phyloP scores from a whole-genome alignment of 2,329 filamentous ascomycete genomes.

The Xenosphaeropsis pyriputrescens region DNA sequence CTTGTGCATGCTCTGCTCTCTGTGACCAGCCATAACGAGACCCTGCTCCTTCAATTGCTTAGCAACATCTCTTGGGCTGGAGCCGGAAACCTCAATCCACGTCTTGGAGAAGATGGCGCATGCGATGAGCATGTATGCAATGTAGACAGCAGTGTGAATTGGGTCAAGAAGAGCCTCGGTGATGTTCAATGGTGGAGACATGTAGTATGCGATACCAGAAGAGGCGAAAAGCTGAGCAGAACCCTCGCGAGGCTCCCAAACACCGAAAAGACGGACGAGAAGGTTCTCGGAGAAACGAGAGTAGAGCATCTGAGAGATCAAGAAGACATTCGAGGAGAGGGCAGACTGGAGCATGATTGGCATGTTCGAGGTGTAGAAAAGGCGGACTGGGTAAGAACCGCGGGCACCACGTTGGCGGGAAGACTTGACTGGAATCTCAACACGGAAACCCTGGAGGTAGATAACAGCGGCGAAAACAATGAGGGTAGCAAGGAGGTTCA shows the following conservation, averaged over 20 bases:
- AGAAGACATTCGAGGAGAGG: slow-evolving; percentile 96
- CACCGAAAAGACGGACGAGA: slow-evolving; percentile 89
- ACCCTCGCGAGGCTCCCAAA: slow-evolving; percentile 95
- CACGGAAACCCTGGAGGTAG: slow-evolving; percentile 98
- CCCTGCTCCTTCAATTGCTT: slow-evolving; percentile 99
- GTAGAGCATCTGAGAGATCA: slow-evolving; percentile 99
- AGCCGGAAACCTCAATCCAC: slow-evolving; percentile 98
- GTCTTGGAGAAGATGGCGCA: slow-evolving; percentile 99
- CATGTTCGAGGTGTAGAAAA: slow-evolving; percentile 99
- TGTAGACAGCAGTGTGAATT: slow-evolving; percentile 91
- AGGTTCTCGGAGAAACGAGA: slow-evolving; percentile 98
- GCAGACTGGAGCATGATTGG: slow-evolving; percentile 99
- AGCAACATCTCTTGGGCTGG: slow-evolving; percentile 91
- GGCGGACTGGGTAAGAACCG: slow-evolving; percentile 92
- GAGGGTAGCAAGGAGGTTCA: slow-evolving; percentile 92
- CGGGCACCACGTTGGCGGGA: slow-evolving; percentile 97
- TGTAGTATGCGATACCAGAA: slow-evolving; percentile 97
- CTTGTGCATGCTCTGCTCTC: slow-evolving; percentile 99
- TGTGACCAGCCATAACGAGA: slow-evolving; percentile 97
- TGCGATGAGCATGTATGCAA: slow-evolving; percentile 93
- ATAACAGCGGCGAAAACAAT: slow-evolving; percentile 94
- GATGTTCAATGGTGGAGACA: slow-evolving; percentile 96
- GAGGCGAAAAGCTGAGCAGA: slow-evolving; percentile 89
- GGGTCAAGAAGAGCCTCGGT: slow-evolving; percentile 93
- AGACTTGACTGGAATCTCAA: slow-evolving; percentile 99